A percentile compares a stretch with the other conserved stretches of the same genome.
Evolutionary conservation across 345 rosid species (phyloP).

Genomic region (Adansonia digitata): DNA sequence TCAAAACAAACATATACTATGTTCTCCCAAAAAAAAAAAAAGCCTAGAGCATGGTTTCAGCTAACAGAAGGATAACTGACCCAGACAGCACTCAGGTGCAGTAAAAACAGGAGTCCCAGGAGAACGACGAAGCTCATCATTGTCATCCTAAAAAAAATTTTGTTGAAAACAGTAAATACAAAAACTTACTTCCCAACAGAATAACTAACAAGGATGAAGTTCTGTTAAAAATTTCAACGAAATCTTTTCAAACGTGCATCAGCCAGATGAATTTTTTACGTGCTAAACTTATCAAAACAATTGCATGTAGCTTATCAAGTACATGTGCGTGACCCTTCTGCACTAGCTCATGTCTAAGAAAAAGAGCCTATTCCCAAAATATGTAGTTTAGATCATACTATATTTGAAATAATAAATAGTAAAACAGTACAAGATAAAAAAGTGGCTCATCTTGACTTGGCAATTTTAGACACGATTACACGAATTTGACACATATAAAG

Average conservation of each 20-base stretch:
- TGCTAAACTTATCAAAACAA: not conserved
- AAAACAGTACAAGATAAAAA: not conserved
- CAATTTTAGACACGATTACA: too few relatives aligned
- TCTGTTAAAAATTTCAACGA: not conserved
- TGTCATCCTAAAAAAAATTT: conserved; percentile 58
- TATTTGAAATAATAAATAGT: not conserved
- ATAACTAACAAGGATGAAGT: not conserved
- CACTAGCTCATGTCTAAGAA: not conserved
- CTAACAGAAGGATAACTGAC: conserved; percentile 30
- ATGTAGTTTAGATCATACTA: not conserved
- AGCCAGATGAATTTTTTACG: not conserved
- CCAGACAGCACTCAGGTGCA: conserved; percentile 97
- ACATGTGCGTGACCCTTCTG: not conserved
- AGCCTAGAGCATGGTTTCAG: not conserved
- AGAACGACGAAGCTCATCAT: conserved; percentile 93
- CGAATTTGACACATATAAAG: too few relatives aligned
- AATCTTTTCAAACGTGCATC: not conserved
- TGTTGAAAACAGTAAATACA: not conserved
- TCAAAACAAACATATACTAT: conserved; percentile 4
- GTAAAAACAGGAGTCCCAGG: conserved; percentile 99
- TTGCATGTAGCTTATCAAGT: not conserved
- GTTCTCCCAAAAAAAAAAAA: not conserved
- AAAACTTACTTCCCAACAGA: not conserved
- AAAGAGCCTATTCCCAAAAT: not conserved
- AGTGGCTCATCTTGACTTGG: too few relatives aligned